A percentile compares a stretch with the other conserved stretches of the same genome.
Conservation (phyloP, 1,284 basidiomycete genomes). For the Boletus austroedulis region DNA sequence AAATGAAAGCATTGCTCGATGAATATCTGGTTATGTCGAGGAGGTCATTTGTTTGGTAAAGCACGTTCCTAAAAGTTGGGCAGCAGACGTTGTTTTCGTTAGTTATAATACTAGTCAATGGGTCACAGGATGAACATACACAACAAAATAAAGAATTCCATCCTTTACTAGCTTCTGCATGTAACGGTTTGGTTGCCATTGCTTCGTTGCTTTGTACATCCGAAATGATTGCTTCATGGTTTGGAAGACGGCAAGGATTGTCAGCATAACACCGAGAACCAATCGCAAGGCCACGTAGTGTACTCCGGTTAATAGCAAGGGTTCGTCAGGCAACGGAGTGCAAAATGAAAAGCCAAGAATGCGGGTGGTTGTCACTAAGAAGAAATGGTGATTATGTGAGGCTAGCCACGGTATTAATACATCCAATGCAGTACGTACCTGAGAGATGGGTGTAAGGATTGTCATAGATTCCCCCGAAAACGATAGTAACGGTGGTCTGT, state of each 20-base stretch:
- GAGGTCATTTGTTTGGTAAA: neutral
- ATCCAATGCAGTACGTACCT: neutral
- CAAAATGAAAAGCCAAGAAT: neutral
- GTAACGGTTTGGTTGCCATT: neutral
- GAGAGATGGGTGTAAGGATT: neutral
- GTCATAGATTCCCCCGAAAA: neutral
- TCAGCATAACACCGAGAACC: neutral
- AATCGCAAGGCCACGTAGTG: neutral
- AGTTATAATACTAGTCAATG: no score
- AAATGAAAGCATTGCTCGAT: neutral
- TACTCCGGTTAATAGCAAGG: neutral
- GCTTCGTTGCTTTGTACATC: neutral
- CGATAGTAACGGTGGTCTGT: neutral
- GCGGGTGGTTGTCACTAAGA: neutral
- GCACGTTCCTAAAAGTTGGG: slow-evolving; percentile 9
- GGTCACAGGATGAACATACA: neutral
- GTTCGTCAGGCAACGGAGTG: neutral
- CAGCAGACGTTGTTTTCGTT: slow-evolving; percentile 38
- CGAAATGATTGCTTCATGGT: neutral
- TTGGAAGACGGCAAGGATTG: neutral
- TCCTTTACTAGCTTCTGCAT: neutral
- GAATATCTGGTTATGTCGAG: neutral
- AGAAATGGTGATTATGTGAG: neutral
- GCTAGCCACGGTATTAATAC: neutral
- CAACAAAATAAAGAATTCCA: slow-evolving; percentile 1